Evolutionary conservation across 1,284 basidiomycete genomes (phyloP).

Genomic region (Xerocomus nothofagi): DNA sequence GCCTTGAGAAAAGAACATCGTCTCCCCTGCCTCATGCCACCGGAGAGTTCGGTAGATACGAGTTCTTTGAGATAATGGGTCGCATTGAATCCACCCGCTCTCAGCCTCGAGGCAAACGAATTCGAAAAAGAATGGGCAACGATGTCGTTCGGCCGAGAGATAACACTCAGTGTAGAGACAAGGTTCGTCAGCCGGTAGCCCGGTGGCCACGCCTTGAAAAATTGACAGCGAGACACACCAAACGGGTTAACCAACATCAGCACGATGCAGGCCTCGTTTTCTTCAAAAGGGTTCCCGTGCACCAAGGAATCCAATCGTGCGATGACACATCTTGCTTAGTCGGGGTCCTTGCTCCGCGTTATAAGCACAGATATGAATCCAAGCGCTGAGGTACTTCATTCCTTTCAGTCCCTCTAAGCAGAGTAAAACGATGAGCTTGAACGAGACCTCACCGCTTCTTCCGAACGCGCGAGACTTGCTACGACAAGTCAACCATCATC

Average conservation of each 20-base stretch:
- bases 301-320: constrained; percentile 1
- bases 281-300: constrained; percentile 1
- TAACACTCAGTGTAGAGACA: constrained; percentile 5
- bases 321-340: constrained; percentile 8
- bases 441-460: constrained; percentile 30
- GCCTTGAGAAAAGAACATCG: constrained; percentile 24
- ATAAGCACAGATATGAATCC: constrained; percentile 15
- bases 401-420: constrained; percentile 1
- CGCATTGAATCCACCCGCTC: constrained; percentile 3
- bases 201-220: constrained; percentile 11
- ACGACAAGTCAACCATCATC: constrained; percentile 7
- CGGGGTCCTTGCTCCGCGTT: constrained; percentile 11
- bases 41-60: constrained; percentile 10
- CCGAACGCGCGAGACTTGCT: constrained; percentile 2
- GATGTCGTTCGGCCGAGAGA: constrained; percentile 1
- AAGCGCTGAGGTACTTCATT: not conserved
- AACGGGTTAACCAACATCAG: constrained; percentile 14
- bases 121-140: not conserved
- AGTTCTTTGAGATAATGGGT: constrained; percentile 18
- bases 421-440: constrained; percentile 14
- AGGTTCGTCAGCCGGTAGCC: constrained; percentile 4
- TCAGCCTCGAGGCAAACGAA: constrained; percentile 30
- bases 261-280: constrained; percentile 33
- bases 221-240: not conserved
- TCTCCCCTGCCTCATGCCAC: constrained; percentile 15